A percentile compares a stretch with the other conserved stretches of the same genome.
Evolutionary conservation across 306 rosid genomes (phyloP).

Genomic region (Citrullus amarus): DNA sequence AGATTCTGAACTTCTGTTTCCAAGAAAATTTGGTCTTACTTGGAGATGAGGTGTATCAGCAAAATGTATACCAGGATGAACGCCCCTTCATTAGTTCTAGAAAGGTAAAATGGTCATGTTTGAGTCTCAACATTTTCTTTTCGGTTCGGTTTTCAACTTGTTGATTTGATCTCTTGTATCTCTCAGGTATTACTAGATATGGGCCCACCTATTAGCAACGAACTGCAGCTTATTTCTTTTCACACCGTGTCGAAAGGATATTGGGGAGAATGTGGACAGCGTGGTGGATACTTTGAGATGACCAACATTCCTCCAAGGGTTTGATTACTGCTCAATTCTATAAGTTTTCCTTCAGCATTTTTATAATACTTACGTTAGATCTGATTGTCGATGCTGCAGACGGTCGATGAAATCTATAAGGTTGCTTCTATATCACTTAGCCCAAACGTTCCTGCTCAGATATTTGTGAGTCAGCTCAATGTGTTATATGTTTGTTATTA

Average conservation of each 20-base stretch:
- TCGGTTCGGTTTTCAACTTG: neutral
- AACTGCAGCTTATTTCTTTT: slow-evolving; percentile 79
- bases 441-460: slow-evolving; percentile 98
- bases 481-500: neutral
- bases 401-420: slow-evolving; percentile 96
- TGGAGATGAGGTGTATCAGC: slow-evolving; percentile 99
- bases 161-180: slow-evolving; percentile 9
- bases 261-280: slow-evolving; percentile 99
- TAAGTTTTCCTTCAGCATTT: neutral
- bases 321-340: slow-evolving; percentile 14
- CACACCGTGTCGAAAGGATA: slow-evolving; percentile 94
- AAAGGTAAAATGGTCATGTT: slow-evolving; percentile 38
- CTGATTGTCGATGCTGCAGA: slow-evolving; percentile 29
- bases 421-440: slow-evolving; percentile 83
- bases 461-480: slow-evolving; percentile 66
- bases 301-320: slow-evolving; percentile 93
- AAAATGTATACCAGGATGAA: slow-evolving; percentile 89
- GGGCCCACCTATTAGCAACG: slow-evolving; percentile 81
- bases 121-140: slow-evolving; percentile 6
- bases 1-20: slow-evolving; percentile 65
- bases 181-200: slow-evolving; percentile 65
- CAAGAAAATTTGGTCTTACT: slow-evolving; percentile 77
- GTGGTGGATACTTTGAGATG: slow-evolving; percentile 99
- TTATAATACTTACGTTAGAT: too few species aligned
- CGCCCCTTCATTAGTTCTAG: slow-evolving; percentile 87